Base-by-base conservation (phyloP, 176 grass and related monocot genomes). In the Avena insularis region DNA sequence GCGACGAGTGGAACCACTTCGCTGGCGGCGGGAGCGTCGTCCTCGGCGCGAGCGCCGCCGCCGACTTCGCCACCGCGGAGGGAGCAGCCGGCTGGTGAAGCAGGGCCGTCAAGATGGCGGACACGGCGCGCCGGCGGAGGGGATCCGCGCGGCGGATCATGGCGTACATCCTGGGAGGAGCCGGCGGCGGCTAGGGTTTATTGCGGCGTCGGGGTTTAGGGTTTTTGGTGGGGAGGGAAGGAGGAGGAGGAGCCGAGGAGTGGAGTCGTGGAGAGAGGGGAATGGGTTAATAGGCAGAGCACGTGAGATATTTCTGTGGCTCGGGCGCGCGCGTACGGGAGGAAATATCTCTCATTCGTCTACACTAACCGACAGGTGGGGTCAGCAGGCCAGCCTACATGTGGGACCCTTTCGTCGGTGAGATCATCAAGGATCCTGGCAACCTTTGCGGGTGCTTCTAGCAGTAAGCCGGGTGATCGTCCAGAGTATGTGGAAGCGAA, bases 371-470 rank as follows among this genome's bases (percentile, higher is more conserved):
- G 40, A 45, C 88, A 0, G 0, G 84, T 86, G 63, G 84, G 61
- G 43, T 3, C 71, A 0, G 0, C 0, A 0, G 0, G 0, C 1
- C 0, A 0, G 0, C 0, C 0, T 0, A 0, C 2, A 0, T 0
- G 0, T 0, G 20, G 40, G 38, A 0, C 12, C 84, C 16, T 0
- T 3, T 0, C 4, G 79, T 46, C 54, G 8, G 84, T 69, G 7
- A 7, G 0, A 0, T 0, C 0, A 0, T 0, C 0, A 0, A 20
- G 8, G 0, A 12, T 12, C 1, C 8, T 1, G 0, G 21, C 3
- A 2, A 15, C 21, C 6, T 0, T 46, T 9, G 51, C 15, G 15
- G 38, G 40, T 62, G 38, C 7, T 8, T 10, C 12, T 80, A 47
- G 78, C 57, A 80, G 36, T 23, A 19, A 2, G 50, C 4, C 1